phyloP scores from a whole-genome alignment of 164 flowering plant genomes.

The Liriodendron chinense region DNA sequence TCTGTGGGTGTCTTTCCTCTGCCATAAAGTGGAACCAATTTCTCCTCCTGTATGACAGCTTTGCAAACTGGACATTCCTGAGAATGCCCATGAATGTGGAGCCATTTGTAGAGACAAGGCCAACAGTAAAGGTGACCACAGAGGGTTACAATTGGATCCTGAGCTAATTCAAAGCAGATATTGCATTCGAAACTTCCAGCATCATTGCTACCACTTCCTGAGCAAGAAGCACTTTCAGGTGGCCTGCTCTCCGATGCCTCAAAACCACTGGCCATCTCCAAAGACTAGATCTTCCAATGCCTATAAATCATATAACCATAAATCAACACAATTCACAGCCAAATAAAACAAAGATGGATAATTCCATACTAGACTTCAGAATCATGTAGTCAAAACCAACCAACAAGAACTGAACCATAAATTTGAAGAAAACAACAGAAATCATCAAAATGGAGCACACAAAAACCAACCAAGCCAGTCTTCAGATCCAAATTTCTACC shows the following conservation, averaged over 20 bases:
- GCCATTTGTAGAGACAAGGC: slow-evolving; percentile 83
- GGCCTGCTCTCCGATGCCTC: slow-evolving; percentile 37
- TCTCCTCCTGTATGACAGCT: slow-evolving; percentile 67
- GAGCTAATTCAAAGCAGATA: slow-evolving; percentile 76
- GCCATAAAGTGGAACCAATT: slow-evolving; percentile 75
- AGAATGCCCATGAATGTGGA: slow-evolving; percentile 55
- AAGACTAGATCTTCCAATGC: not conserved
- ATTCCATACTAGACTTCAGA: not conserved
- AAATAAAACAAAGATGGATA: too few relatives aligned
- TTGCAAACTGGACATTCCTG: slow-evolving; percentile 82
- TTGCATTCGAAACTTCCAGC: slow-evolving; percentile 71
- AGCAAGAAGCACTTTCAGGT: slow-evolving; percentile 41
- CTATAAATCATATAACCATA: not conserved
- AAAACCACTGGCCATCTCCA: slow-evolving; percentile 7
- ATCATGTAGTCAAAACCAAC: not conserved
- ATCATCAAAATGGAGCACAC: too few relatives aligned
- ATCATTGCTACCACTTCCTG: slow-evolving; percentile 37
- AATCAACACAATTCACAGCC: not conserved
- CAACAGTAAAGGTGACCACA: slow-evolving; percentile 84
- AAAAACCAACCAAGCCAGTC: too few relatives aligned
- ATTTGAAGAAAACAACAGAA: not conserved
- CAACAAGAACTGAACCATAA: not conserved
- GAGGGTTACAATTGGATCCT: slow-evolving; percentile 74
- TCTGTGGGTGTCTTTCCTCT: slow-evolving; percentile 57
- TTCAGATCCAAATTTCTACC: too few relatives aligned